These are phyloP conservation scores for Solanum megistacrolobum DNA, from an alignment of 257 asterid genomes.

Conservation along the genomic window DNA sequence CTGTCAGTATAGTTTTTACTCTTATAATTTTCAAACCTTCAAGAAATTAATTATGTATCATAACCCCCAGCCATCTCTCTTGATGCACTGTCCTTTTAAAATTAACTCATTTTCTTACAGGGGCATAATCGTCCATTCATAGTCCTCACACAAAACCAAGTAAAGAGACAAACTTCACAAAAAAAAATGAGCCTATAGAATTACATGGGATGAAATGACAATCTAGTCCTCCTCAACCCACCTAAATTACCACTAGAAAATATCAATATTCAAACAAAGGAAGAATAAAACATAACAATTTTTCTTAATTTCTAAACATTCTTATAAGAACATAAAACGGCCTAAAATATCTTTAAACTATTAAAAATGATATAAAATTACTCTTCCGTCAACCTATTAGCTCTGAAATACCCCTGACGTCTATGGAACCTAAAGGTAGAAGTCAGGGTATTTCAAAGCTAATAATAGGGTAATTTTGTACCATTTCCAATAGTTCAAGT, in stretches of 20 bases:
- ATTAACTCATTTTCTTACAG: neutral
- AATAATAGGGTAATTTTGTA: too few species aligned
- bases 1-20: neutral
- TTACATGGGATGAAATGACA: conserved; percentile 16
- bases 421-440: too few species aligned
- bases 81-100: neutral
- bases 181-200: neutral
- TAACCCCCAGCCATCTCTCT: neutral
- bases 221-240: conserved; percentile 19
- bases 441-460: too few species aligned
- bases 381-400: too few species aligned
- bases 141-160: conserved; percentile 11
- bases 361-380: too few species aligned
- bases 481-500: neutral
- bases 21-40: neutral
- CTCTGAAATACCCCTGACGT: too few species aligned
- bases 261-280: neutral
- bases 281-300: neutral
- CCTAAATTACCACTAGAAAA: neutral
- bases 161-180: neutral
- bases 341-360: neutral
- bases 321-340: neutral
- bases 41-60: neutral
- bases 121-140: conserved; percentile 17
- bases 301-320: neutral